A percentile compares a stretch with the other conserved stretches of the same genome.
Evolutionary conservation across 129 eudicot species (phyloP).

Genomic region (Helianthus annuus): DNA sequence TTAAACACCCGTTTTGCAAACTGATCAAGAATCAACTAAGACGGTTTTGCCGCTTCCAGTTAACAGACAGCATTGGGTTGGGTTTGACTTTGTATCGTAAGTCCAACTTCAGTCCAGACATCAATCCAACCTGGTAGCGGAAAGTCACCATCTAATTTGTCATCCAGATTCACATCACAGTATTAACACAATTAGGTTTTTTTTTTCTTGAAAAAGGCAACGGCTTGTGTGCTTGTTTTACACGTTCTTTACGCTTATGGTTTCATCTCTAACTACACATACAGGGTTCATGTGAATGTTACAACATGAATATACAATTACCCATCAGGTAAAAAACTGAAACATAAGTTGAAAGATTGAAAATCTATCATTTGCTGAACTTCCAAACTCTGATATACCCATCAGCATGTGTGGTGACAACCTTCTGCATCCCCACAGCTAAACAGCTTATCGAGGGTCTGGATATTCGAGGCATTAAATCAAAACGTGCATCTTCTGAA

Average conservation of each 20-base stretch:
- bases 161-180: conserved; percentile 96
- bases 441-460: conserved; percentile 70
- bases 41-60: conserved; percentile 62
- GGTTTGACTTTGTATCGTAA: conserved; percentile 79
- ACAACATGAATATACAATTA: not conserved
- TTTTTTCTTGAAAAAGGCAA: conserved; percentile 48
- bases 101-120: conserved; percentile 82
- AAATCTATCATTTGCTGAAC: conserved; percentile 33
- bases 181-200: conserved; percentile 52
- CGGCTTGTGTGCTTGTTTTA: conserved; percentile 79
- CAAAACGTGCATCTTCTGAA: conserved; percentile 55
- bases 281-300: conserved; percentile 5
- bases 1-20: conserved; percentile 18
- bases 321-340: not conserved
- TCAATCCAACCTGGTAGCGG: conserved; percentile 75
- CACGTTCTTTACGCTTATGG: conserved; percentile 64
- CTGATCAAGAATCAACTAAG: conserved; percentile 61
- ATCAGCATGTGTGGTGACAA: conserved; percentile 69
- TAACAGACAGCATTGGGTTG: conserved; percentile 49
- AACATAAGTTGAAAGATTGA: not conserved
- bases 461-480: conserved; percentile 50
- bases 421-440: conserved; percentile 87
- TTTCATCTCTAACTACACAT: not conserved
- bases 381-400: conserved; percentile 73
- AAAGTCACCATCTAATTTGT: conserved; percentile 74